Evolutionary conservation across 1,284 basidiomycete species (phyloP), one percentile per base, ranked within the genome.

Genomic region (Heterobasidion parviporum): DNA sequence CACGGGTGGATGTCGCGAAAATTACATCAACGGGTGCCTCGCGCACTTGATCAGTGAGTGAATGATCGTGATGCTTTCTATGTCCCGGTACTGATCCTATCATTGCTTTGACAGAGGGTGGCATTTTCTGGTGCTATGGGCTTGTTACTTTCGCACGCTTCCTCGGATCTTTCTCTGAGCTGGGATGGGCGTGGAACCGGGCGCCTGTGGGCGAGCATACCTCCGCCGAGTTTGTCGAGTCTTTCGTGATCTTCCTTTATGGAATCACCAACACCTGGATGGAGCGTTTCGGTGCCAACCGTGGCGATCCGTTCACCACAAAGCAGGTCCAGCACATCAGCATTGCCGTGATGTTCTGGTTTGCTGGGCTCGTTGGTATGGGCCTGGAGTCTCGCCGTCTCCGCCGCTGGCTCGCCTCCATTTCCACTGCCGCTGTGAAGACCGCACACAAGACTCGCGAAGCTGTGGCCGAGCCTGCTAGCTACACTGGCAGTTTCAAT

Each of bases 301-400:
- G 87, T 0, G 92, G 91, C 16, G 86, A 89, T 65, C 92, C 94
- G 3, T 97, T 83, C 71, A 91, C 91, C 1, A 89, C 94, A 52
- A 97, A 96, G 72, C 85, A 98, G 68, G 82, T 98, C 18, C 94
- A 98, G 68, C 96, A 98, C 68, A 96, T 97, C 61, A 85, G 89
- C 56, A 98, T 98, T 59, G 94, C 94, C 67, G 89, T 86, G 64
- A 96, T 95, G 94, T 98, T 96, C 73, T 97, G 92, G 86, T 96
- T 94, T 64, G 93, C 91, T 9, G 95, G 95, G 4, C 76, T 94
- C 3, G 71, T 94, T 12, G 95, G 94, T 5, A 91, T 98, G 83
- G 83, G 87, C 14, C 83, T 98, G 57, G 95, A 98, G 72, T 91
- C 89, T 9, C 83, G 78, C 62, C 74, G 72, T 33, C 70, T 94